A percentile compares a stretch with the other conserved stretches of the same genome.
Conservation (phyloP, 2,329 filamentous ascomycete genomes). For the Elsinoe ampelina region DNA sequence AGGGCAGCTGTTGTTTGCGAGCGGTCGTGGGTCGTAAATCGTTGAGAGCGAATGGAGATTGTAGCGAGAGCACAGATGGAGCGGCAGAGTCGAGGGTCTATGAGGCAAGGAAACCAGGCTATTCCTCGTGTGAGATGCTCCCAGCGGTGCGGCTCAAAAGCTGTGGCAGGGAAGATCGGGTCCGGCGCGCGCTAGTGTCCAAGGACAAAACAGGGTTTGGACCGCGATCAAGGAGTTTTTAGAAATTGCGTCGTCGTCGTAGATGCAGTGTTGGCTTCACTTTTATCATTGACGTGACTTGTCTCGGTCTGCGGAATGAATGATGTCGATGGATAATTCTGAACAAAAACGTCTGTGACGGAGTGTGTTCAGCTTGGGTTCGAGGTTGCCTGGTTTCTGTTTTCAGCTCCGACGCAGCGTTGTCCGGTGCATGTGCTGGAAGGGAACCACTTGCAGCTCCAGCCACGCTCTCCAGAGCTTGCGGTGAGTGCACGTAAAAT, state of each 20-base stretch:
- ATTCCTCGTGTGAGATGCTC: no score
- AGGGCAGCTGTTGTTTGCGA: neutral
- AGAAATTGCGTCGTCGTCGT: no score
- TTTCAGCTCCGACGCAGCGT: no score
- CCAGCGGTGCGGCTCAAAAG: conserved; percentile 1
- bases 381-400: no score
- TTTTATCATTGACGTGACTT: neutral
- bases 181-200: neutral
- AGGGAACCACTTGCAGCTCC: no score
- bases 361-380: no score
- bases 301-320: neutral
- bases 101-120: neutral
- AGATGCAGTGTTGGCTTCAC: no score
- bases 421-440: no score
- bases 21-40: neutral
- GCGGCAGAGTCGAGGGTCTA: neutral
- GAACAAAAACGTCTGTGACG: neutral
- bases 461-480: no score
- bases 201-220: neutral
- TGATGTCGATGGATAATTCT: no score
- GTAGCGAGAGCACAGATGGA: neutral
- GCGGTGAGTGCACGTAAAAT: no score
- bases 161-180: neutral
- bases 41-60: conserved; percentile 6
- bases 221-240: no score